Conservation (phyloP, 768 basidiomycete species). For the Daedalea quercina region DNA sequence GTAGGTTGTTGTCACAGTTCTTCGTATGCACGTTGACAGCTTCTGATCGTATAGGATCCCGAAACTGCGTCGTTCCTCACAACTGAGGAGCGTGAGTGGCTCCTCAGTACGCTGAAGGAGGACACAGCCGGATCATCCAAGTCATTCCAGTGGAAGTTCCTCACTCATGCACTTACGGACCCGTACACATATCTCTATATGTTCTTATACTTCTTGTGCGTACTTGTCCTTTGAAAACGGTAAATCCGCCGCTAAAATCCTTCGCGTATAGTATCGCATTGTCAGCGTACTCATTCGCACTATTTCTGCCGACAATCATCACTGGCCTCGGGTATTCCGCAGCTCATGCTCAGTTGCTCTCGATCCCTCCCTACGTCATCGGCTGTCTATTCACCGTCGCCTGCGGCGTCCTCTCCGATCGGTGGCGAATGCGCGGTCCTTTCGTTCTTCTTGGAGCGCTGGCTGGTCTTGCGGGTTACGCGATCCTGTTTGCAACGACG, state of each 20-base stretch:
- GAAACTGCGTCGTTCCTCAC: slow-evolving; percentile 6
- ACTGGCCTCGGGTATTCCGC: slow-evolving; percentile 47
- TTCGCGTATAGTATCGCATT: too few relatives aligned
- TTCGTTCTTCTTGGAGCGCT: slow-evolving; percentile 1
- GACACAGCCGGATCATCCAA: slow-evolving; percentile 3
- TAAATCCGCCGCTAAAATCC: too few relatives aligned
- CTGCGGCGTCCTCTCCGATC: slow-evolving; percentile 5
- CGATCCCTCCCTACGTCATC: slow-evolving; percentile 35
- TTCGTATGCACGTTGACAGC: neutral
- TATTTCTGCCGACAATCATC: slow-evolving; percentile 69
- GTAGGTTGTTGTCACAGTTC: neutral
- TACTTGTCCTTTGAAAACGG: neutral
- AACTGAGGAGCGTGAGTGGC: slow-evolving; percentile 3
- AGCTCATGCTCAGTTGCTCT: slow-evolving; percentile 49
- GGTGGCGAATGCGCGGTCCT: neutral
- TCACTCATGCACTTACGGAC: slow-evolving; percentile 3
- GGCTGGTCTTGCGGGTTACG: slow-evolving; percentile 1
- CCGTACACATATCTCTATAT: slow-evolving; percentile 2
- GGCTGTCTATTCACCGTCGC: slow-evolving; percentile 1
- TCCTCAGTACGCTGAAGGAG: slow-evolving; percentile 1
- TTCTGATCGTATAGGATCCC: neutral
- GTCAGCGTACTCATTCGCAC: slow-evolving; percentile 19
- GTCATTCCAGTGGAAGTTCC: slow-evolving; percentile 1
- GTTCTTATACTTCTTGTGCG: slow-evolving; percentile 5
- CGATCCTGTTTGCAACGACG: slow-evolving; percentile 1